A percentile compares a stretch with the other conserved stretches of the same genome.
Conservation (phyloP, 2,329 filamentous ascomycete genomes). For the Colletotrichum brevisporum region DNA sequence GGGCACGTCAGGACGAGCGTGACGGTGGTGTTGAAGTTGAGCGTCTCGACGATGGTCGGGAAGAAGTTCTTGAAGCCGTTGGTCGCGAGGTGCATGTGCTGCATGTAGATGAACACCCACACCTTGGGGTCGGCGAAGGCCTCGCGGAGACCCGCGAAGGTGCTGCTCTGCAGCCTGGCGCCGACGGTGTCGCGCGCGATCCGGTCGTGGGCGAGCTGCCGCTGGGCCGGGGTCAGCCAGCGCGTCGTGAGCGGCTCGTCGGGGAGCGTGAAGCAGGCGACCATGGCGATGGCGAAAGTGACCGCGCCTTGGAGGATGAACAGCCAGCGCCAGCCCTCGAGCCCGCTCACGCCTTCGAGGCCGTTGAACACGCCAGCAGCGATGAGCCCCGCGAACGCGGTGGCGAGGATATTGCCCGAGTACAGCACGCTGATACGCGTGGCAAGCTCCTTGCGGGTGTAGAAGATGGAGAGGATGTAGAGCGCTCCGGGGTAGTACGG, state of each 20-base stretch:
- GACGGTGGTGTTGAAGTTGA: constrained; percentile 56
- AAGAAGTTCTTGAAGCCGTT: constrained; percentile 61
- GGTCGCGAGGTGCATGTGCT: constrained; percentile 62
- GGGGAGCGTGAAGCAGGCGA: constrained; percentile 51
- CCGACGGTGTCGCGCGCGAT: constrained; percentile 51
- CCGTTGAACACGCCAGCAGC: constrained; percentile 56
- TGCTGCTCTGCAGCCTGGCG: constrained; percentile 46
- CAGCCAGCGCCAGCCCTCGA: constrained; percentile 51
- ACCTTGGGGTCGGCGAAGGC: constrained; percentile 58
- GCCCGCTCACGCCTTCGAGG: constrained; percentile 45
- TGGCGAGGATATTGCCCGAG: constrained; percentile 53
- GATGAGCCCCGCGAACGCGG: constrained; percentile 59
- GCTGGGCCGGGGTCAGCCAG: constrained; percentile 53
- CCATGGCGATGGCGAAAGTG: constrained; percentile 48
- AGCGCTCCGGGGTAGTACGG: constrained; percentile 53
- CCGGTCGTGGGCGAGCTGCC: constrained; percentile 57
- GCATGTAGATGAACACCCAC: constrained; percentile 63
- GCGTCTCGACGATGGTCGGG: constrained; percentile 51
- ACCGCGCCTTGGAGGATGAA: constrained; percentile 50
- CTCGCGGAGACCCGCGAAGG: constrained; percentile 57
- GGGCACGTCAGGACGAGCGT: constrained; percentile 61
- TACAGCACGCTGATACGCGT: constrained; percentile 61
- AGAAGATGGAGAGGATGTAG: constrained; percentile 66
- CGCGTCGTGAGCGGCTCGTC: constrained; percentile 55
- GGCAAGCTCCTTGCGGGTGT: constrained; percentile 64